Base-by-base conservation (phyloP, 1,139 yeast genomes). In the Hemisphaericaspora subhashii region DNA sequence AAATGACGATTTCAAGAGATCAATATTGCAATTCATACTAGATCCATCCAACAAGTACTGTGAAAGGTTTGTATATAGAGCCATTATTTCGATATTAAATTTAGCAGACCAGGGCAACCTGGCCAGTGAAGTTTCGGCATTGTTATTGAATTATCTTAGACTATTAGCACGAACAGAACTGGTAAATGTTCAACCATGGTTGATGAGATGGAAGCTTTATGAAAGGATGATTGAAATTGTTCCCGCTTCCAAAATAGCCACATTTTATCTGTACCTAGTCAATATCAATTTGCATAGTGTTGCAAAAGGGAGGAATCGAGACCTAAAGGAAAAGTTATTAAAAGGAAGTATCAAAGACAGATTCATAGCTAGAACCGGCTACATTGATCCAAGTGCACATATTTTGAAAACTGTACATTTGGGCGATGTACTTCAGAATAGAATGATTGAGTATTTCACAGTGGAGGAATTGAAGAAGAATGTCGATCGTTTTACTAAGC, bases 341-440 rank as follows among this genome's bases (percentile, higher is more conserved):
- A 45, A 43, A 7, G 73, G 74, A 1, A 53, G 64, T 2, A 57
- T 59, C 31, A 41, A 62, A 17, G 71, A 69, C 3, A 55, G 55
- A 33, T 65, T 60, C 40, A 55, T 68, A 3, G 61, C 62, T 4
- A 51, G 70, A 36, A 69, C 76, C 1, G 77, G 77, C 0, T 51
- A 57, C 42, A 36, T 63, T 3, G 50, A 59, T 26, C 64, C 74
- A 1, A 60, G 57, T 40, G 69, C 74, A 73, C 71, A 66, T 40
- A 59, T 68, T 40, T 56, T 64, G 1, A 49, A 56, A 14, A 47
- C 48, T 22, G 45, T 51, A 1, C 38, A 43, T 5, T 52, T 45
- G 3, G 36, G 35, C 4, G 45, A 44, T n/a, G 29, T 5, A 4
- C 66, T 64, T 17, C 53, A 53, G 25, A 37, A 44, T 30, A 61